Evolutionary conservation across 2,329 filamentous ascomycete species (phyloP).

Genomic region (Diplodia scrobiculata): DNA sequence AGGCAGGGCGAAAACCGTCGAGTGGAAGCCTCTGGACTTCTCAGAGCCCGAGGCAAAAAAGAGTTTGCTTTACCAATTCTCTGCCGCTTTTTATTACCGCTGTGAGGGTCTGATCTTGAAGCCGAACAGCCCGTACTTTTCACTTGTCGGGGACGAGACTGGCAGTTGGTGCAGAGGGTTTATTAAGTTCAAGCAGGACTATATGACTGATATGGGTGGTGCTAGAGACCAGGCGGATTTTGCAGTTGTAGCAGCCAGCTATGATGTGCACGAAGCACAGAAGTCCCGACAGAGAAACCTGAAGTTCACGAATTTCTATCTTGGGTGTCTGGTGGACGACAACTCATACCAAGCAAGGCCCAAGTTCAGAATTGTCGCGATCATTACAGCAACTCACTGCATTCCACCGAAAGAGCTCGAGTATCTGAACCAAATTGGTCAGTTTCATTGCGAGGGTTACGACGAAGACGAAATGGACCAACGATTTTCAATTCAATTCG

Average conservation of each 20-base stretch:
- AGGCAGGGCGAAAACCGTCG: slow-evolving; percentile 68
- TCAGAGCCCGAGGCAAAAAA: slow-evolving; percentile 54
- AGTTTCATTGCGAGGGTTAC: slow-evolving; percentile 42
- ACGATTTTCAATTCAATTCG: slow-evolving; percentile 27
- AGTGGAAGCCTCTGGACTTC: slow-evolving; percentile 70
- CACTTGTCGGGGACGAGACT: slow-evolving; percentile 33
- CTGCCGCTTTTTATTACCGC: slow-evolving; percentile 63
- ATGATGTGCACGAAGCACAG: slow-evolving; percentile 64
- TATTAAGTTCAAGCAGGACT: slow-evolving; percentile 89
- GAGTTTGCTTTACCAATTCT: slow-evolving; percentile 63
- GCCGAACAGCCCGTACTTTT: slow-evolving; percentile 75
- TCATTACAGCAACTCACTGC: slow-evolving; percentile 49
- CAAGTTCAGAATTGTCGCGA: slow-evolving; percentile 66
- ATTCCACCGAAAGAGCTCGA: slow-evolving; percentile 51
- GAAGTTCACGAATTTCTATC: slow-evolving; percentile 77
- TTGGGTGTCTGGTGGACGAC: slow-evolving; percentile 75
- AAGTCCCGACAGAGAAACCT: slow-evolving; percentile 58
- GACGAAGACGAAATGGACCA: slow-evolving; percentile 31
- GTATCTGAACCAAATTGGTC: slow-evolving; percentile 48
- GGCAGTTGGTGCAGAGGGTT: slow-evolving; percentile 45
- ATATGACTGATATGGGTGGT: slow-evolving; percentile 75
- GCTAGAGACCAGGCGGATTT: slow-evolving; percentile 69
- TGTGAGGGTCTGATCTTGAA: slow-evolving; percentile 84
- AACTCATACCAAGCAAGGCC: slow-evolving; percentile 57
- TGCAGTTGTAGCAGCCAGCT: slow-evolving; percentile 73